phyloP scores from a whole-genome alignment of 768 basidiomycete genomes.

The Pholiota microspora region DNA sequence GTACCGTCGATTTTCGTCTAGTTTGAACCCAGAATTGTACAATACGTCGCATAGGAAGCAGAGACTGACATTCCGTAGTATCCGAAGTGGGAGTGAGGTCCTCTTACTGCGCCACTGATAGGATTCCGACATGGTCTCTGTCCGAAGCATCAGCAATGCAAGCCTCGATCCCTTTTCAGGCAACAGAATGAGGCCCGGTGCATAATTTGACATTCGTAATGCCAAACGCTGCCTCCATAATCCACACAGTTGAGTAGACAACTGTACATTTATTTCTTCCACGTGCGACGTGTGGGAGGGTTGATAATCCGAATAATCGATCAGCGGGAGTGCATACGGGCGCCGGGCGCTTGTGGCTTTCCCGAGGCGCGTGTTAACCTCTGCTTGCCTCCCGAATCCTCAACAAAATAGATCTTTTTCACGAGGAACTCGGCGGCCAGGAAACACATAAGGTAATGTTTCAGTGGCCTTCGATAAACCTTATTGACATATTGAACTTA shows the following conservation, averaged over 20 bases:
- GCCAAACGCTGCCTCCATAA: neutral
- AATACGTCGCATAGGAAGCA: neutral
- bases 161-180: too few relatives aligned
- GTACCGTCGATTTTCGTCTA: neutral
- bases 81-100: neutral
- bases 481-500: neutral
- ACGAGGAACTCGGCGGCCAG: neutral
- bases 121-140: neutral
- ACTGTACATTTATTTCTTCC: neutral
- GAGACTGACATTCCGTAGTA: neutral
- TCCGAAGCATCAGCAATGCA: neutral
- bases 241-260: neutral
- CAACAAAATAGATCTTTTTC: neutral
- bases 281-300: neutral
- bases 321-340: neutral
- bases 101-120: too few relatives aligned
- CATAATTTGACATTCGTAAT: too few relatives aligned
- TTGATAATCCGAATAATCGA: neutral
- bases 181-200: too few relatives aligned
- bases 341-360: neutral
- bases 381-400: neutral
- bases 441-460: neutral
- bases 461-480: neutral
- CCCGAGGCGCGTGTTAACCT: neutral
- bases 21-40: neutral